phyloP scores from a whole-genome alignment of 352 stramenopile species.

The Globisporangium polare region DNA sequence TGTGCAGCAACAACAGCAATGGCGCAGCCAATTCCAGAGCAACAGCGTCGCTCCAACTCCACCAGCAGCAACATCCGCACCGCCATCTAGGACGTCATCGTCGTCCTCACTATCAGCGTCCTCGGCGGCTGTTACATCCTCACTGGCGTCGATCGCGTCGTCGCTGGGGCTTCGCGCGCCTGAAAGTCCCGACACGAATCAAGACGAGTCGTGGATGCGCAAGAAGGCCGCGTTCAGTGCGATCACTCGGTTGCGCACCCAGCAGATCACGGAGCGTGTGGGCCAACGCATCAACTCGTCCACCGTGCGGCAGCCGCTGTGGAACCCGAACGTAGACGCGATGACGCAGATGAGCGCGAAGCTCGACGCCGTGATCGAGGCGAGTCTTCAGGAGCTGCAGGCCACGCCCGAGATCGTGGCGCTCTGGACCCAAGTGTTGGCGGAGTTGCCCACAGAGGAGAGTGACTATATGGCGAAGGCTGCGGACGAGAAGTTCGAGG shows the following conservation, averaged over 20 bases:
- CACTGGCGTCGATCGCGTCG: constrained; percentile 1
- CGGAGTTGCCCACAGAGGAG: constrained; percentile 37
- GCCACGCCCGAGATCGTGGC: constrained; percentile 4
- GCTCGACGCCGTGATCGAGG: constrained; percentile 33
- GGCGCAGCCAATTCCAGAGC: constrained; percentile 2
- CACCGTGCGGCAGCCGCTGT: constrained; percentile 1
- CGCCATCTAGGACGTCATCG: neutral
- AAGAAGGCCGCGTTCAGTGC: constrained; percentile 8
- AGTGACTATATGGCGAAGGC: constrained; percentile 45
- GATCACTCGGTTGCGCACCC: constrained; percentile 8
- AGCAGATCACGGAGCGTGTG: constrained; percentile 22
- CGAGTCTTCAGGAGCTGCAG: constrained; percentile 27
- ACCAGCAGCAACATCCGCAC: neutral
- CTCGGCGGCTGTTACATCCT: neutral
- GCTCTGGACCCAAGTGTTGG: constrained; percentile 38
- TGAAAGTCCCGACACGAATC: constrained; percentile 1
- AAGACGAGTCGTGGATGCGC: constrained; percentile 11
- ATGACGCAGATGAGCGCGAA: constrained; percentile 36
- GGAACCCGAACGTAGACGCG: constrained; percentile 5
- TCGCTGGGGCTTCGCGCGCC: constrained; percentile 9
- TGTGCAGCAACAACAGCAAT: constrained; percentile 5
- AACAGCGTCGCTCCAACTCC: neutral
- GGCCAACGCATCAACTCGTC: constrained; percentile 6
- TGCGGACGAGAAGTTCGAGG: constrained; percentile 55
- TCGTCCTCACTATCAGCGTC: constrained; percentile 6